A percentile compares a stretch with the other conserved stretches of the same genome.
These are phyloP conservation scores for Paspalum vaginatum DNA, from an alignment of 176 grass and related monocot genomes.

Conservation along the genomic window DNA sequence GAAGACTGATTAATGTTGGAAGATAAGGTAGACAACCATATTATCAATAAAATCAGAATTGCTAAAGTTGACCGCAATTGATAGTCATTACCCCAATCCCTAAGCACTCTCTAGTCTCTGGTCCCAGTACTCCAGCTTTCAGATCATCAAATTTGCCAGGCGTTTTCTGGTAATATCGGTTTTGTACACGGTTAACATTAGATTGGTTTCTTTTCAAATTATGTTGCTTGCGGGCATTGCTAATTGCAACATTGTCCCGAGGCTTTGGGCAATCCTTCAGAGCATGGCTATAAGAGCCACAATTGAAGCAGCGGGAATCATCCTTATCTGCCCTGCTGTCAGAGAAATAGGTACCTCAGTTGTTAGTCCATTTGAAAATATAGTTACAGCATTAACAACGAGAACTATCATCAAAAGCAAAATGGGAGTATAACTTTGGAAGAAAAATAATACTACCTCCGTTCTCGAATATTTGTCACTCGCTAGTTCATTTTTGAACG, in stretches of 20 bases:
- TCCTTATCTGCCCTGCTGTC: conserved; percentile 62
- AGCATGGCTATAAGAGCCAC: conserved; percentile 90
- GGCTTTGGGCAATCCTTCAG: conserved; percentile 89
- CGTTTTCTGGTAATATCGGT: conserved; percentile 81
- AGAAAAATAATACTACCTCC: conserved; percentile 1
- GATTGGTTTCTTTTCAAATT: conserved; percentile 68
- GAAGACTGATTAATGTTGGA: background rate
- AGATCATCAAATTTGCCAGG: conserved; percentile 93
- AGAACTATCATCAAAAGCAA: conserved; percentile 13
- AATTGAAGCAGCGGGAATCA: conserved; percentile 96
- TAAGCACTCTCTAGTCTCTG: conserved; percentile 93
- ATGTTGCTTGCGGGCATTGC: conserved; percentile 80
- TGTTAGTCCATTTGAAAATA: conserved; percentile 14
- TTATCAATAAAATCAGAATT: conserved; percentile 21
- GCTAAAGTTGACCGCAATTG: conserved; percentile 32
- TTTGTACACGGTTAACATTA: conserved; percentile 64
- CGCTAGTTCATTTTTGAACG: no score
- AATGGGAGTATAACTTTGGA: background rate
- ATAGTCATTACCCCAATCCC: conserved; percentile 76
- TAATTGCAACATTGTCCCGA: conserved; percentile 83
- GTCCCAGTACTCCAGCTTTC: conserved; percentile 79
- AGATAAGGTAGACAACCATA: conserved; percentile 5
- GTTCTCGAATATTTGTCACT: no score
- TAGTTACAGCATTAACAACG: background rate
- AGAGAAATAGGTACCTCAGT: conserved; percentile 33